A percentile compares a stretch with the other conserved stretches of the same genome.
These are phyloP conservation scores for Globisporangium canariense DNA, from an alignment of 352 stramenopile genomes.

Conservation along the genomic window DNA sequence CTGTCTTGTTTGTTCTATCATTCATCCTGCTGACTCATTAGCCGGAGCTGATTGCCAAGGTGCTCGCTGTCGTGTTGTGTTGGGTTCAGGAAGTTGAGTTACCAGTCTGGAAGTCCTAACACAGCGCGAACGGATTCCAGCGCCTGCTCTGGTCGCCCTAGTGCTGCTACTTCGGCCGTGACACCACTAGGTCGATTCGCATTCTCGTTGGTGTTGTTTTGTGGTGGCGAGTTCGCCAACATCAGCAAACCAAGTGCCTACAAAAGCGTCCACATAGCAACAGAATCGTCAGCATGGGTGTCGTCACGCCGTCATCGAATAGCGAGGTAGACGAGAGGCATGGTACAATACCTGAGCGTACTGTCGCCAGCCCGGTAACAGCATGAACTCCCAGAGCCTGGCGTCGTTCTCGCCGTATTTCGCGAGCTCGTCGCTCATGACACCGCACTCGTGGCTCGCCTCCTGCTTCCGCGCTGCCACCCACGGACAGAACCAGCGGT, in stretches of 20 bases:
- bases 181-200: too few species aligned
- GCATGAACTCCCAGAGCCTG: constrained; percentile 21
- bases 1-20: neutral
- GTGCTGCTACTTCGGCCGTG: neutral
- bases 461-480: constrained; percentile 15
- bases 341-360: constrained; percentile 19
- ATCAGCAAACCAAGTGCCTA: neutral
- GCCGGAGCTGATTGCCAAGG: too few species aligned
- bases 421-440: constrained; percentile 8
- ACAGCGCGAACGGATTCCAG: constrained; percentile 26
- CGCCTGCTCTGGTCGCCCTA: constrained; percentile 11
- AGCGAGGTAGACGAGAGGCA: too few species aligned
- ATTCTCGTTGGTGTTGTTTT: neutral
- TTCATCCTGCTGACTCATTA: too few species aligned
- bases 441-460: constrained; percentile 6
- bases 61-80: too few species aligned
- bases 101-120: constrained; percentile 22
- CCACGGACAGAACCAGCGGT: constrained; percentile 70
- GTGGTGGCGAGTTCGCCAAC: neutral
- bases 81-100: neutral
- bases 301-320: too few species aligned
- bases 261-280: neutral
- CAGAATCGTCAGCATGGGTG: too few species aligned
- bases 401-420: constrained; percentile 17
- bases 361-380: constrained; percentile 30